Percentiles rank a stretch among this genome's conserved stretches.
These are phyloP conservation scores for Hevea brasiliensis DNA, from an alignment of 345 rosid species.

Conservation along the genomic window DNA sequence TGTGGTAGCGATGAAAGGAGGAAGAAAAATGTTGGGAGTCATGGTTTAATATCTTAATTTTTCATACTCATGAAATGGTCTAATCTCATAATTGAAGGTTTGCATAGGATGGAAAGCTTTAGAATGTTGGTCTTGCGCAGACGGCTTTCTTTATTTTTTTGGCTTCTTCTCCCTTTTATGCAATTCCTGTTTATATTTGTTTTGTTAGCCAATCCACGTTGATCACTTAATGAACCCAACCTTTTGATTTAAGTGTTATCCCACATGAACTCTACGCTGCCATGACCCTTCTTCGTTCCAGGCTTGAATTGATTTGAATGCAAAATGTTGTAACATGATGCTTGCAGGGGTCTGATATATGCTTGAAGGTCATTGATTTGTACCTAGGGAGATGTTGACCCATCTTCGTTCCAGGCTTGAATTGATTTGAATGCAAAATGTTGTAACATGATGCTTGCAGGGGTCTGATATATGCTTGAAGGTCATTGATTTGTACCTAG, in stretches of 20 bases:
- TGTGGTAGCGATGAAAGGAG: neutral
- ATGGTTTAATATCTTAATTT: neutral
- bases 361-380: neutral
- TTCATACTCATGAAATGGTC: too few relatives aligned
- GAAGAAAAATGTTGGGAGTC: neutral
- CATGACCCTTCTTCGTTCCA: neutral
- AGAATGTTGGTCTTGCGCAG: too few relatives aligned
- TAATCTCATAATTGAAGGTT: too few relatives aligned
- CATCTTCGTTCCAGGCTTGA: neutral
- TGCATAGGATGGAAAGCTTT: too few relatives aligned
- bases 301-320: neutral
- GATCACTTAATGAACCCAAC: neutral
- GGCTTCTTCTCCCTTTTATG: too few relatives aligned
- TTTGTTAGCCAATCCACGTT: neutral
- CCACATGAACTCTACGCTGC: neutral
- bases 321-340: neutral
- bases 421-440: neutral
- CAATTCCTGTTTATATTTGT: too few relatives aligned
- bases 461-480: neutral
- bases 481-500: neutral
- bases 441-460: neutral
- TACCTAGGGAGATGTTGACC: neutral
- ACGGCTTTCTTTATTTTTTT: too few relatives aligned
- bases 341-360: neutral
- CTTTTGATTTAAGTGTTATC: neutral